Percentiles rank a stretch among this genome's conserved stretches.
phyloP scores from a whole-genome alignment of 2,329 filamentous ascomycete species.

The Exophiala bonariae region DNA sequence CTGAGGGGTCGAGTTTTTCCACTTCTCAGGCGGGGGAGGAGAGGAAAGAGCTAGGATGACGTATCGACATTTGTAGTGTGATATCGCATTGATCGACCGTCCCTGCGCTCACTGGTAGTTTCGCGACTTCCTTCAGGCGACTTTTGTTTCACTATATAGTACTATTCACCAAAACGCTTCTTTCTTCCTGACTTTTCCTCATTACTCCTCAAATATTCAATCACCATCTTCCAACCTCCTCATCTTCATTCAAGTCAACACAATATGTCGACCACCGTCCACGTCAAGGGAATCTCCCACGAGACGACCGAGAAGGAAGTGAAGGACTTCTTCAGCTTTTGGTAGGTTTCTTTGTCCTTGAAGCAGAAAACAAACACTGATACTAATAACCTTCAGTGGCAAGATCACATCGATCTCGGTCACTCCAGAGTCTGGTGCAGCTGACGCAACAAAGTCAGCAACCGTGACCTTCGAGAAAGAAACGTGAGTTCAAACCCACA shows the following conservation, averaged over 20 bases:
- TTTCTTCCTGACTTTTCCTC: background rate
- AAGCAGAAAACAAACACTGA: constrained; percentile 24
- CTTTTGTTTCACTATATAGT: too few species aligned
- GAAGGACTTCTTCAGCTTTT: constrained; percentile 88
- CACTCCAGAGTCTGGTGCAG: constrained; percentile 55
- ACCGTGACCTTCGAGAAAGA: constrained; percentile 97
- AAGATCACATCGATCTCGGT: constrained; percentile 86
- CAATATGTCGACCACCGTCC: constrained; percentile 63
- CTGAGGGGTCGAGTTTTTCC: too few species aligned
- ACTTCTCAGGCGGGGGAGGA: too few species aligned
- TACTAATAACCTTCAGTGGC: constrained; percentile 57
- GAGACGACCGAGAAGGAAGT: constrained; percentile 88
- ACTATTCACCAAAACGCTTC: background rate
- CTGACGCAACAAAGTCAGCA: constrained; percentile 72
- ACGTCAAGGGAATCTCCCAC: constrained; percentile 84
- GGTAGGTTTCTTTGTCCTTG: constrained; percentile 52
- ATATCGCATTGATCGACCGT: too few species aligned
- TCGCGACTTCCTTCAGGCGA: too few species aligned
- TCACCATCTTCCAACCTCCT: background rate
- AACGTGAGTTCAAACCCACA: constrained; percentile 53
- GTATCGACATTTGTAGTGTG: too few species aligned
- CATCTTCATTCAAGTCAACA: too few species aligned
- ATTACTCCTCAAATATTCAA: background rate
- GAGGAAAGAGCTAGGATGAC: too few species aligned
- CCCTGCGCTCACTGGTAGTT: too few species aligned